Percentiles rank a stretch among this genome's conserved stretches.
These are phyloP conservation scores for Metschnikowia borealis DNA, from an alignment of 805 yeast genomes.

Conservation along the genomic window DNA sequence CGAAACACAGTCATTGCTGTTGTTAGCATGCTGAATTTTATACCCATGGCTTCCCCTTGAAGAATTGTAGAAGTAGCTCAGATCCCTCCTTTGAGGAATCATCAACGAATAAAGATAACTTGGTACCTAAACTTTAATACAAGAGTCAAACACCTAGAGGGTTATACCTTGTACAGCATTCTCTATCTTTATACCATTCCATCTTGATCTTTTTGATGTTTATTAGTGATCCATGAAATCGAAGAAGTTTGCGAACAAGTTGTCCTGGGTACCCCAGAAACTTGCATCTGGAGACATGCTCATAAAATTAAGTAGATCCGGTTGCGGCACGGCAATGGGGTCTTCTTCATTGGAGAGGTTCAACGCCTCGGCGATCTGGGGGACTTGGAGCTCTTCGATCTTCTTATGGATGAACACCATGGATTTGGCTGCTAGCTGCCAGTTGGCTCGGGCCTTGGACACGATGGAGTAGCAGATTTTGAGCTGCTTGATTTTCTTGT, in stretches of 20 bases:
- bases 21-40: too few species aligned
- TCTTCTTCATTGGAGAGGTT: slow-evolving; percentile 3
- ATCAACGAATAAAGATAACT: too few species aligned
- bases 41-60: too few species aligned
- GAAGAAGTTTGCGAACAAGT: slow-evolving; percentile 15
- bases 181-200: too few species aligned
- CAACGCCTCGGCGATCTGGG: slow-evolving; percentile 9
- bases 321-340: slow-evolving; percentile 6
- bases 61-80: too few species aligned
- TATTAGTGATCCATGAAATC: slow-evolving; percentile 10
- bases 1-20: too few species aligned
- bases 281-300: slow-evolving; percentile 8
- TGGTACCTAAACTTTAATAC: too few species aligned
- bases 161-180: too few species aligned
- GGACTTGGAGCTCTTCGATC: slow-evolving; percentile 8
- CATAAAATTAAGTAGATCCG: slow-evolving; percentile 7
- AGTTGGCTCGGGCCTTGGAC: slow-evolving; percentile 12
- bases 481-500: slow-evolving; percentile 7
- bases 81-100: too few species aligned
- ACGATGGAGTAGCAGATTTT: slow-evolving; percentile 11
- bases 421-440: slow-evolving; percentile 18
- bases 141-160: too few species aligned
- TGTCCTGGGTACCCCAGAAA: slow-evolving; percentile 12
- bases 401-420: slow-evolving; percentile 12
- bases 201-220: not conserved